Evolutionary conservation across 345 rosid species (phyloP), one percentile per base, ranked within the genome.

Genomic region (Lepidium didymum): DNA sequence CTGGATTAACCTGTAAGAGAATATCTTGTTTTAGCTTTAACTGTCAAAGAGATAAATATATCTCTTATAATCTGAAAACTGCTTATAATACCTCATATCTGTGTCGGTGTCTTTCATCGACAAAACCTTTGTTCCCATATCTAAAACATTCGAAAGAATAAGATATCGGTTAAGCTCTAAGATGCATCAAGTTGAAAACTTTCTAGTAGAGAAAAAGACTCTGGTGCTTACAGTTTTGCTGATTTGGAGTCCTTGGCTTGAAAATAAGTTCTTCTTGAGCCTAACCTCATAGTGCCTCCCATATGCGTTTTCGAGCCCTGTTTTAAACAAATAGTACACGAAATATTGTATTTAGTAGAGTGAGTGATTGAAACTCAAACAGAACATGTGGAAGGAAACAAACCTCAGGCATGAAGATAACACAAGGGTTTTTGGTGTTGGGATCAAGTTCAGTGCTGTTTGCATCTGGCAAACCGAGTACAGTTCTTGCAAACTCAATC

Each of bases 351-450:
- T 4, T 38, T 18, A 44, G 33, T 53, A 12, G 34, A 65, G 27
- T 33, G 33, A 53, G 44, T 42, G 31, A 15, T 1, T 46, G 65
- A 62, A 25, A 66, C 62, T 58, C 4, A 36, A 79, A 36, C 7
- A 43, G 57, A 44, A 21, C 12, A 15, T 18, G 5, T 36, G 51
- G 23, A 60, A 53, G 31, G 49, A n/a, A 63, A 23, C 65, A 52
- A 31, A 89, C 99, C 97, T 94, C 99, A 0, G 96, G 99, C 99
- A 95, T 95, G 73, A 91, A 86, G 69, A 95, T 71, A 64, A 95
- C 90, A 69, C 96, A 95, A 23, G 97, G 98, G 77, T 82, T 79
- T 55, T 73, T 65, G 33, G 92, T 86, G 41, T 79, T 74, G 18
- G 86, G 82, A 81, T 95, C 96, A 71, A 95, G 86, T 69, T 95